Percentiles rank a stretch among this genome's conserved stretches.
Evolutionary conservation across 768 basidiomycete genomes (phyloP).

Genomic region (Kwoniella botswanensis): DNA sequence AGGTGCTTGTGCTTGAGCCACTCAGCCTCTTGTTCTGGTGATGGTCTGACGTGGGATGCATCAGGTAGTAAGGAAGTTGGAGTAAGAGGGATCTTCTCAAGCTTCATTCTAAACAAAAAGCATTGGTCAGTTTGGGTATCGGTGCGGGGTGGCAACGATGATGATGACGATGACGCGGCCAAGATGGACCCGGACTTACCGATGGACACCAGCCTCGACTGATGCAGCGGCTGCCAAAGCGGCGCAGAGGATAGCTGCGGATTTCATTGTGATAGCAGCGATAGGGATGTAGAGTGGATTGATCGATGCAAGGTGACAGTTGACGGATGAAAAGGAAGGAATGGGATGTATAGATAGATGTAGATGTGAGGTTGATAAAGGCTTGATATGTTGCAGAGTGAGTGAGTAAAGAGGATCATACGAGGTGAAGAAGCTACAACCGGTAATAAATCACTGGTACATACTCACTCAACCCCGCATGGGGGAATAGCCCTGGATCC

Average conservation of each 20-base stretch:
- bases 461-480: not conserved
- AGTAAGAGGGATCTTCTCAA: slow-evolving; percentile 73
- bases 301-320: too few species aligned
- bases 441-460: not conserved
- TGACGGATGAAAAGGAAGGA: not conserved
- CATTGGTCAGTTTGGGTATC: slow-evolving; percentile 12
- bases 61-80: slow-evolving; percentile 60
- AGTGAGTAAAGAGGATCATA: not conserved
- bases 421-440: slow-evolving; percentile 4
- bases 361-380: slow-evolving; percentile 7
- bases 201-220: slow-evolving; percentile 58
- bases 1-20: slow-evolving; percentile 96
- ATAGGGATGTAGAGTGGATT: slow-evolving; percentile 5
- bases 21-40: slow-evolving; percentile 66
- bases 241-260: slow-evolving; percentile 48
- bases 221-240: slow-evolving; percentile 51
- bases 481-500: not conserved
- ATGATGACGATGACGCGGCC: slow-evolving; percentile 24
- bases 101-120: slow-evolving; percentile 70
- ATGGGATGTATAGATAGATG: not conserved
- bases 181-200: slow-evolving; percentile 44
- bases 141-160: slow-evolving; percentile 48
- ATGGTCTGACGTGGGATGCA: slow-evolving; percentile 64
- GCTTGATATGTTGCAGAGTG: slow-evolving; percentile 26
- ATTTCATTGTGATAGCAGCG: slow-evolving; percentile 44